Conservation (phyloP, 1,284 basidiomycete species). For the Sparassis latifolia region DNA sequence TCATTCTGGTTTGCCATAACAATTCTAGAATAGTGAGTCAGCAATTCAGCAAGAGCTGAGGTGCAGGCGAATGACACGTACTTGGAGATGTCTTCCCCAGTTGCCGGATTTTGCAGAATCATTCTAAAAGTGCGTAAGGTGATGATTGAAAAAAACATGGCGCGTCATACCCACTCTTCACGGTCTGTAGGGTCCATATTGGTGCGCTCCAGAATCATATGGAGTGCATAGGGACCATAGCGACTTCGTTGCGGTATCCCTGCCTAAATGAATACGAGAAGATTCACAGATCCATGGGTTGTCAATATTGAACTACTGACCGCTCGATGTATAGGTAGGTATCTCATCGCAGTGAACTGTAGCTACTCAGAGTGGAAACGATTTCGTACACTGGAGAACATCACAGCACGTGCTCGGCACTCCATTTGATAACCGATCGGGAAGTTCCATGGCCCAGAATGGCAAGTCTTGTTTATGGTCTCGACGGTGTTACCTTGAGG, state of each 20-base stretch:
- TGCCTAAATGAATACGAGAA: neutral
- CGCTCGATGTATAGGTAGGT: too few relatives aligned
- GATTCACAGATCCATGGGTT: too few relatives aligned
- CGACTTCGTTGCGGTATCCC: slow-evolving; percentile 12
- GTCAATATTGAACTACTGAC: too few relatives aligned
- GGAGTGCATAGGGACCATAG: slow-evolving; percentile 22
- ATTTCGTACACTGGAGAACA: too few relatives aligned
- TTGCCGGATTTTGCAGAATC: slow-evolving; percentile 59
- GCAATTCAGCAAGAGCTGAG: neutral
- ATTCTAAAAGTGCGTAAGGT: neutral
- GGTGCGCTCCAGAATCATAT: slow-evolving; percentile 13
- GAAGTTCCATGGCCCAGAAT: too few relatives aligned
- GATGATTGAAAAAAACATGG: neutral
- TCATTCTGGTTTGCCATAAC: slow-evolving; percentile 36
- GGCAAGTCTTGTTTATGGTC: too few relatives aligned
- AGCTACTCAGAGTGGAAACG: too few relatives aligned
- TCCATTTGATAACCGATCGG: too few relatives aligned
- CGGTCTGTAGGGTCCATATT: slow-evolving; percentile 14
- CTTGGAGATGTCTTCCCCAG: slow-evolving; percentile 51
- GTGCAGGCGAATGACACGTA: slow-evolving; percentile 28
- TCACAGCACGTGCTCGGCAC: too few relatives aligned
- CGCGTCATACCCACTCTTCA: slow-evolving; percentile 14
- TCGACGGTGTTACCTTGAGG: too few relatives aligned
- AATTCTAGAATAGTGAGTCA: slow-evolving; percentile 24
- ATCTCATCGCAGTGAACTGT: too few relatives aligned